These are phyloP conservation scores for Coleophoma cylindrospora DNA, from an alignment of 2,329 filamentous ascomycete genomes.

Conservation along the genomic window DNA sequence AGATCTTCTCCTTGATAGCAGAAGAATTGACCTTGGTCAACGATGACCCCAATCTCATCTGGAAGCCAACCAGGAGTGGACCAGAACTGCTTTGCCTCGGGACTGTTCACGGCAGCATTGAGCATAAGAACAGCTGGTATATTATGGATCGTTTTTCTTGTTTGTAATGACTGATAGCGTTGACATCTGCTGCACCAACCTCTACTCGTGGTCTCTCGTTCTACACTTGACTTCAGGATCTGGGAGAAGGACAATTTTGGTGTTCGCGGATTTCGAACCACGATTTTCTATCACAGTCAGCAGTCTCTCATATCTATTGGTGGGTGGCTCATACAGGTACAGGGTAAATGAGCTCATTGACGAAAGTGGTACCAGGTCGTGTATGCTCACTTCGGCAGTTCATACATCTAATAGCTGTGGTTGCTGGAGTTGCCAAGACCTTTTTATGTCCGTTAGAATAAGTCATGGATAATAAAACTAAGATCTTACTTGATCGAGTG, in stretches of 20 bases:
- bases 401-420: constrained; percentile 74
- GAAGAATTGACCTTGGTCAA: constrained; percentile 87
- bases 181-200: constrained; percentile 93
- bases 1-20: constrained; percentile 93
- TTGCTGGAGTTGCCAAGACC: constrained; percentile 64
- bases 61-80: constrained; percentile 86
- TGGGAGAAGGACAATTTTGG: constrained; percentile 73
- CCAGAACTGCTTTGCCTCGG: constrained; percentile 79
- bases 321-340: constrained; percentile 22
- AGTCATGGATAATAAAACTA: not conserved
- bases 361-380: constrained; percentile 70
- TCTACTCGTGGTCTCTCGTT: constrained; percentile 80
- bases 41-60: constrained; percentile 87
- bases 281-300: constrained; percentile 36
- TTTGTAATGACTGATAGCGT: constrained; percentile 82
- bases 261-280: constrained; percentile 42
- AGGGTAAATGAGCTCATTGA: constrained; percentile 84
- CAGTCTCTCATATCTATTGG: constrained; percentile 3
- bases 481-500: constrained; percentile 61
- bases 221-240: constrained; percentile 86
- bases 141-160: constrained; percentile 75
- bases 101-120: constrained; percentile 70
- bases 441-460: constrained; percentile 22
- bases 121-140: constrained; percentile 85
- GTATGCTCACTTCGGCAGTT: constrained; percentile 85